These are phyloP conservation scores for Trichoderma oligosporum DNA, from an alignment of 2,329 filamentous ascomycete genomes.

Conservation along the genomic window DNA sequence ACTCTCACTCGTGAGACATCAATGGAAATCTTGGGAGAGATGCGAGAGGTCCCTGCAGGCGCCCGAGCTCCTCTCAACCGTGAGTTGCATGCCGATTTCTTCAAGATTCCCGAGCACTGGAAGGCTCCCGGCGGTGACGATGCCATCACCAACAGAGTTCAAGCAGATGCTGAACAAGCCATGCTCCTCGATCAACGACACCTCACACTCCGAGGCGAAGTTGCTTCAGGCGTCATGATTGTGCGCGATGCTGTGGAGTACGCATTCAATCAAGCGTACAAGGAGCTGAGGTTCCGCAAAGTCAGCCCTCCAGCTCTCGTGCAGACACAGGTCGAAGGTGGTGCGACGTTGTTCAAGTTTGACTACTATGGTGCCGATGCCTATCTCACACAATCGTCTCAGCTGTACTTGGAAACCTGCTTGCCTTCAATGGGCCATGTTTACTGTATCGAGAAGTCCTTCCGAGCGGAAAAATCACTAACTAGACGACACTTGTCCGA, in stretches of 20 bases:
- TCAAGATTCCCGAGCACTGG: conserved; percentile 62
- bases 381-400: conserved; percentile 93
- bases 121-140: conserved; percentile 82
- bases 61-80: conserved; percentile 77
- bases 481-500: conserved; percentile 92
- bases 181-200: conserved; percentile 75
- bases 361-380: conserved; percentile 86
- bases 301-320: conserved; percentile 87
- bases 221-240: conserved; percentile 79
- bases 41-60: conserved; percentile 74
- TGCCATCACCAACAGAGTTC: conserved; percentile 77
- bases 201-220: conserved; percentile 79
- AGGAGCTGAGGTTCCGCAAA: conserved; percentile 73
- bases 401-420: conserved; percentile 95
- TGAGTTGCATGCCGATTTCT: conserved; percentile 89
- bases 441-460: conserved; percentile 97
- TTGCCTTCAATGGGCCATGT: conserved; percentile 88
- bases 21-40: conserved; percentile 76
- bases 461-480: conserved; percentile 94
- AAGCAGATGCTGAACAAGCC: conserved; percentile 53
- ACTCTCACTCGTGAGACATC: conserved; percentile 85
- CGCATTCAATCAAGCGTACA: conserved; percentile 76
- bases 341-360: conserved; percentile 84
- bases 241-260: conserved; percentile 76
- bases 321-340: conserved; percentile 92